These are phyloP conservation scores for Raddia guianensis DNA, from an alignment of 176 grass and related monocot species.

Conservation along the genomic window DNA sequence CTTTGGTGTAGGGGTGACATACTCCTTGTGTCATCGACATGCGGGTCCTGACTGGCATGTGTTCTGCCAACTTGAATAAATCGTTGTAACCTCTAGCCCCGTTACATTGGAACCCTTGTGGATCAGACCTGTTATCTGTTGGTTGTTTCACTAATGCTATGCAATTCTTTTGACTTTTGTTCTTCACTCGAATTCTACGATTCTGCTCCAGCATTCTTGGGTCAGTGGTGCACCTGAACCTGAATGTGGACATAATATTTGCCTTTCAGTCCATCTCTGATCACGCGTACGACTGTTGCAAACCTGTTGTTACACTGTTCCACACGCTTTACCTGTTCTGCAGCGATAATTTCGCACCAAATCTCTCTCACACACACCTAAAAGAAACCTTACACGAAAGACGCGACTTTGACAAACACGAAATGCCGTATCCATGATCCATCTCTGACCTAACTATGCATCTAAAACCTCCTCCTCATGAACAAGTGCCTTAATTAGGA, in stretches of 20 bases:
- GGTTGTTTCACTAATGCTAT: not conserved
- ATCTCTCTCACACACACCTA: not conserved
- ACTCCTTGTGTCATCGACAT: too few species aligned
- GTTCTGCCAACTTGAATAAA: not conserved
- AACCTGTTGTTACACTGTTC: not conserved
- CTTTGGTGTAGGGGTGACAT: too few species aligned
- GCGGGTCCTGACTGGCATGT: too few species aligned
- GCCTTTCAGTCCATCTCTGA: not conserved
- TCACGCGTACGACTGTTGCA: not conserved
- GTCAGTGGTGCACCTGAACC: not conserved
- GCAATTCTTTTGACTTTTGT: too few species aligned
- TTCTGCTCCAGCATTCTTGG: not conserved
- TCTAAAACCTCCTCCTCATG: slow-evolving; percentile 10
- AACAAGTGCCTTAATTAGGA: not conserved
- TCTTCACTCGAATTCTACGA: too few species aligned
- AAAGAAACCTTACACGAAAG: not conserved
- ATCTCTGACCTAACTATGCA: slow-evolving; percentile 28
- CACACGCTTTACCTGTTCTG: not conserved
- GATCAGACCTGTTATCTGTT: not conserved
- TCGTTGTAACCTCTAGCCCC: not conserved
- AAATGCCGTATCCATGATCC: slow-evolving; percentile 10
- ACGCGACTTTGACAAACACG: not conserved
- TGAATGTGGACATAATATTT: not conserved
- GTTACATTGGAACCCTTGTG: not conserved
- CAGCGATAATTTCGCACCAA: slow-evolving; percentile 13